Conservation (phyloP, 129 eudicot species). For the Centella asiatica region DNA sequence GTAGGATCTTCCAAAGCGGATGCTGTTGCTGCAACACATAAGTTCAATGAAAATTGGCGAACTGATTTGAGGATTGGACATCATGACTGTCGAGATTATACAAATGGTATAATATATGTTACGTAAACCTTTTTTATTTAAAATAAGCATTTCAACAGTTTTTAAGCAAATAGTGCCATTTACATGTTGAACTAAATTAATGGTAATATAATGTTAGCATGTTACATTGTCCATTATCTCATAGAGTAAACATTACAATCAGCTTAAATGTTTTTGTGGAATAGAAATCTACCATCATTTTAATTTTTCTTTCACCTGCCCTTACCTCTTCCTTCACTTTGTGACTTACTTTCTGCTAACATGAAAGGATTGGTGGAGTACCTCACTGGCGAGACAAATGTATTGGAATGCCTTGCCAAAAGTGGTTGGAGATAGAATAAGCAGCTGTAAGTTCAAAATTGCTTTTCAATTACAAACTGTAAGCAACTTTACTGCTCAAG, state of each 20-base stretch:
- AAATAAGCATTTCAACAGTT: not conserved
- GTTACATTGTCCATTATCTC: too few relatives aligned
- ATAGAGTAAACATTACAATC: too few relatives aligned
- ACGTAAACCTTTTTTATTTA: not conserved
- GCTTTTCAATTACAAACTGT: not conserved
- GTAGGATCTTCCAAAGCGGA: conserved; percentile 47
- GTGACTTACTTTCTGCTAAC: conserved; percentile 12
- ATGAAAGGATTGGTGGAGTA: conserved; percentile 62
- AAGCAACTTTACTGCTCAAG: conserved; percentile 6
- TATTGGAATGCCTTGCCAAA: conserved; percentile 43
- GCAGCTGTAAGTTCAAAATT: conserved; percentile 1
- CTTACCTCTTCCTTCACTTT: conserved; percentile 9
- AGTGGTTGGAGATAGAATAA: conserved; percentile 13
- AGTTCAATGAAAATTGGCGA: conserved; percentile 65
- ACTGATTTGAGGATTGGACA: conserved; percentile 54
- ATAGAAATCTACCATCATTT: not conserved
- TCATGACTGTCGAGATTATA: conserved; percentile 80
- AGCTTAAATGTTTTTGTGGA: not conserved
- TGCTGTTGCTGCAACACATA: conserved; percentile 31
- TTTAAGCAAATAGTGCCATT: not conserved
- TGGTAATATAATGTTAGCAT: too few relatives aligned
- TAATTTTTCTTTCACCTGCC: not conserved
- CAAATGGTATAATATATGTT: conserved; percentile 39
- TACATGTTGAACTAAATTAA: too few relatives aligned
- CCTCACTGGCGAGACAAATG: conserved; percentile 62